Percentiles rank a stretch among this genome's conserved stretches.
Evolutionary conservation across 1,139 yeast species (phyloP).

Genomic region (Geotrichum europaeum): DNA sequence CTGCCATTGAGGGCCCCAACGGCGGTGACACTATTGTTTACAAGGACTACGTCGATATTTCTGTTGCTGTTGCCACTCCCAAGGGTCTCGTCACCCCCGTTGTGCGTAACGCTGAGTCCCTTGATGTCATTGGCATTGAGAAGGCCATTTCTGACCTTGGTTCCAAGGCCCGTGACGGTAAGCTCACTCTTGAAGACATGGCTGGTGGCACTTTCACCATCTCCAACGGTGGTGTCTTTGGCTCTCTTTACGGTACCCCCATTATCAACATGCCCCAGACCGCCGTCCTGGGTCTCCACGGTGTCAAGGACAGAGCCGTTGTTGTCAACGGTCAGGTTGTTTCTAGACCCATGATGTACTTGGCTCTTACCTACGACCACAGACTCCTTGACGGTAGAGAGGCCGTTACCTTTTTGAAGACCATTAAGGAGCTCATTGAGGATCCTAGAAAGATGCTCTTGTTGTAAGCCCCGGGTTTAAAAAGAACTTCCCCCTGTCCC

Average conservation of each 20-base stretch:
- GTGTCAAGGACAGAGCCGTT: constrained; percentile 96
- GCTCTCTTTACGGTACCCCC: constrained; percentile 97
- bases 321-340: constrained; percentile 94
- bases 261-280: constrained; percentile 98
- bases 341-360: constrained; percentile 98
- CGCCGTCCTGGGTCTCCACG: constrained; percentile 96
- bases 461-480: constrained; percentile 35
- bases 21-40: constrained; percentile 87
- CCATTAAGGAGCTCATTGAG: constrained; percentile 93
- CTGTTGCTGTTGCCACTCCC: constrained; percentile 98
- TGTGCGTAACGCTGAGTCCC: constrained; percentile 93
- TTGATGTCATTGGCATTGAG: constrained; percentile 85
- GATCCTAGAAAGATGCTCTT: constrained; percentile 99
- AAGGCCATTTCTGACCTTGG: constrained; percentile 77
- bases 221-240: constrained; percentile 98
- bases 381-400: constrained; percentile 98
- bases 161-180: constrained; percentile 93
- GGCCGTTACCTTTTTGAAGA: constrained; percentile 94
- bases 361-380: constrained; percentile 97
- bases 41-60: constrained; percentile 94
- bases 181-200: constrained; percentile 96
- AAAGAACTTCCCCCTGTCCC: neutral
- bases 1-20: constrained; percentile 68
- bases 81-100: constrained; percentile 98
- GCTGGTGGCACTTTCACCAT: constrained; percentile 99